Evolutionary conservation across 441 rosid genomes (phyloP), one percentile per base, ranked within the genome.

Genomic region (Arabidopsis lyrata): DNA sequence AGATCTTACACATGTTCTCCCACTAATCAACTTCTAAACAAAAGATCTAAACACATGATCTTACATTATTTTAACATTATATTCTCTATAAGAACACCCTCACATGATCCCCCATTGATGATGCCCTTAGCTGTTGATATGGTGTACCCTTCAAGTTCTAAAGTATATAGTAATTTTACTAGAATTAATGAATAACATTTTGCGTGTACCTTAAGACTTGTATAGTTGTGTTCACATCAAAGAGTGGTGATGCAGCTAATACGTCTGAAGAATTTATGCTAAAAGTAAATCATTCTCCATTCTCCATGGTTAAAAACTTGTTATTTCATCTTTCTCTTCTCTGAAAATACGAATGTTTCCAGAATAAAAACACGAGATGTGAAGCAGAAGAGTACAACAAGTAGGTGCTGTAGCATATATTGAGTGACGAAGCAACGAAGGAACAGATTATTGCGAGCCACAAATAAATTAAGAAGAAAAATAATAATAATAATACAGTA

Each of bases 251-350:
- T 58, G 29, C 2, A n/a, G 10, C 41, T 20, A 75, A 80, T 69
- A 77, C 35, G 67, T 45, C 59, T 13, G 79, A 81, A 35, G 81
- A 84, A 54, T 82, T 78, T 27, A 74, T 86, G 76, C 81, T 82
- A 47, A 57, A 80, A 58, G 85, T 83, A 73, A 85, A 80, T 66
- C 39, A 68, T n/a, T 56, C 63, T 75, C 31, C 55, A 12, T 50
- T 11, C 32, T 50, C 24, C 12, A 8, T 48, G 59, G 49, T 70
- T 27, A 2, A 5, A 12, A 50, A 9, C 44, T 6, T 72, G 20
- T 64, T 55, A 29, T 50, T 18, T 16, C 52, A 13, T 50, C 64
- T 60, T 36, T 61, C 44, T 44, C 59, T 69, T 47, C 58, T 54
- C 44, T 52, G 4, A 8, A 57, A 55, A 55, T 63, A 48, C 32